Evolutionary conservation across 805 yeast genomes (phyloP).

Genomic region (Naumovozyma dairenensis): DNA sequence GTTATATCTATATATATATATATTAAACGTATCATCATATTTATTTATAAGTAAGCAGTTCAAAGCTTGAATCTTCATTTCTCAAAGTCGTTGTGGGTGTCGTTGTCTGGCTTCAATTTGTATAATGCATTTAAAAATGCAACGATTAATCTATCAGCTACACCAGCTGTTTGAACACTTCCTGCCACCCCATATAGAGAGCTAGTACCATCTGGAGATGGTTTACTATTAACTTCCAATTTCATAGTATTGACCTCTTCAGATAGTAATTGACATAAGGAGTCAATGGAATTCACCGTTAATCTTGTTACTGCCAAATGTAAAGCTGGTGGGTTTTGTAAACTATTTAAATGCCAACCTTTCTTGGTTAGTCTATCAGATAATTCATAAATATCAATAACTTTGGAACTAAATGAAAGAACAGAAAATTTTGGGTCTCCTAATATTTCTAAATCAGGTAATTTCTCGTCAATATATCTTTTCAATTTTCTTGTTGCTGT

Average conservation of each 20-base stretch:
- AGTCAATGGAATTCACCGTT: constrained; percentile 51
- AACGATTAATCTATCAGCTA: constrained; percentile 69
- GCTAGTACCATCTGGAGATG: constrained; percentile 56
- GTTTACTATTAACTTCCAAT: constrained; percentile 18
- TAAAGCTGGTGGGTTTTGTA: constrained; percentile 84
- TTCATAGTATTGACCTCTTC: constrained; percentile 35
- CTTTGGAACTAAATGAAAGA: constrained; percentile 57
- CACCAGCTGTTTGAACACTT: constrained; percentile 69
- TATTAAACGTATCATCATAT: too few species aligned
- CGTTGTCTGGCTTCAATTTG: constrained; percentile 33
- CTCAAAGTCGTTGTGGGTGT: too few species aligned
- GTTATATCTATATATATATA: too few species aligned
- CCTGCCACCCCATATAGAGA: constrained; percentile 96
- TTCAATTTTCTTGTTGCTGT: constrained; percentile 52
- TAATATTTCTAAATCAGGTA: constrained; percentile 53
- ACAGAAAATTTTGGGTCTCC: constrained; percentile 87
- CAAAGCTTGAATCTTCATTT: too few species aligned
- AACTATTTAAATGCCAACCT: constrained; percentile 75
- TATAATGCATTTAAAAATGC: constrained; percentile 78
- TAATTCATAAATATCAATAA: constrained; percentile 63
- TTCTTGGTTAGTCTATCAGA: constrained; percentile 56
- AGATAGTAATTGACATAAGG: constrained; percentile 44
- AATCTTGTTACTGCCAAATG: constrained; percentile 82
- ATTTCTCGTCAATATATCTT: constrained; percentile 34
- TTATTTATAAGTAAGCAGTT: too few species aligned